Base-by-base conservation (phyloP, 208 protist species). In the Trypanosoma cruzi region DNA sequence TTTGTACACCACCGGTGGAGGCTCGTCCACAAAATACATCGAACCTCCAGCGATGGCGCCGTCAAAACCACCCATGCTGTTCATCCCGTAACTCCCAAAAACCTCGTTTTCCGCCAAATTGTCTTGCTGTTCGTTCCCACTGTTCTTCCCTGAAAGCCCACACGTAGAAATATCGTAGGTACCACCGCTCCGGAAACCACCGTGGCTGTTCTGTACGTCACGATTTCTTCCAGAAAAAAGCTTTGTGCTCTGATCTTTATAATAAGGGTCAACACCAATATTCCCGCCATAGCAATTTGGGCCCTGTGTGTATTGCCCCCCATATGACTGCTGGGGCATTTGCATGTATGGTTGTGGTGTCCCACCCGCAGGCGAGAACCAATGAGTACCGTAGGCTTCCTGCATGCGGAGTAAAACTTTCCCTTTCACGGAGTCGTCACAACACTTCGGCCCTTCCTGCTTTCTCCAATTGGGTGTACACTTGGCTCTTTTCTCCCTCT, bases 1-100 rank as follows among this genome's bases (percentile, higher is more conserved):
- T 71, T 90, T 94, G 26, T 69, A 46, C 63, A 64, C 60, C 59
- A 75, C 26, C 34, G 61, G 65, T 44, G 57, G 57, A 22, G 64
- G 32, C 53, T 55, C 70, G 13, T 70, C 58, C n/a, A 22, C 53
- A 20, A 75, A 72, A 58, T 82, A 80, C 73, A 87, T 77, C 63
- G 64, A 77, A 54, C 67, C 66, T 7, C 63, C 75, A n/a, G n/a
- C 10, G 34, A 48, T 54, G 16, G 18, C 46, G 3, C 59, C 10
- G 36, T 40, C 68, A 56, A 60, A 68, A 37, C 80, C 86, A 52
- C 81, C 76, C 80, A 85, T 81, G 60, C 54, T 80, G 55, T 59
- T 66, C 54, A 66, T 63, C n/a, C 52, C 71, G 42, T 55, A 63
- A 37, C 34, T 24, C 10, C 40, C 54, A 22, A 49, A 49, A 13